Base-by-base conservation (phyloP, 2,329 filamentous ascomycete genomes). In the Exophiala dermatitidis region DNA sequence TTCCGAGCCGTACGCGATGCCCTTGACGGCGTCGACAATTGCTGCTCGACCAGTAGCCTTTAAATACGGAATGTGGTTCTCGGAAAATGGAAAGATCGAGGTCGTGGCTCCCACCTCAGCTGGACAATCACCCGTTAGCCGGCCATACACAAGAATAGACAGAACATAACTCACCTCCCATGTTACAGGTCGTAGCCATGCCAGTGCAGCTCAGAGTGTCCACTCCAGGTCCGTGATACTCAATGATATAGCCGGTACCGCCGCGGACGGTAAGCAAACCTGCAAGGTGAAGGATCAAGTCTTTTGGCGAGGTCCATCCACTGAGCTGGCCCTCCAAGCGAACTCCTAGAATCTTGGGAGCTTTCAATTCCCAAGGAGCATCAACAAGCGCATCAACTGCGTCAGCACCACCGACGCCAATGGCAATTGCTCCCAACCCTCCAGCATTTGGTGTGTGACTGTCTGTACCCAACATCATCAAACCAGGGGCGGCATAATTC, bases 381-480 rank as follows among this genome's bases (percentile, higher is more conserved):
- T 95, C 90, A 2, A 96, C 93, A 38, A 98, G 81, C 5, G 91
- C 93, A 73, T 98, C 93, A 1, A 98, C 93, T 28, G 93, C 93
- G 72, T 98, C 93, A 28, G 93, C 93, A 66, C 93, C 93, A 66
- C 93, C 93, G 33, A 98, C 93, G 69, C 93, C 93, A 68, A 98
- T 97, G 5, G 93, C 93, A 65, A 96, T 89, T 3, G 89, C 90
- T 62, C 87, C 90, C 50, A 97, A 76, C 54, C 93, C 93, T 64
- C 93, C 93, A n/a, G 89, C 93, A 67, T 97, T 98, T 41, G 93
- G 93, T 43, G 90, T 96, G 72, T 98, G 93, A 66, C 88, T 95
- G 72, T 98, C 93, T 31, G 93, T 98, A 52, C 93, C 93, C 38
- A 98, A 80, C 90, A 98, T 97, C 90, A 98, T 96, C 63, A 97